These are phyloP conservation scores for Hura crepitans DNA, from an alignment of 441 rosid genomes.

Conservation along the genomic window DNA sequence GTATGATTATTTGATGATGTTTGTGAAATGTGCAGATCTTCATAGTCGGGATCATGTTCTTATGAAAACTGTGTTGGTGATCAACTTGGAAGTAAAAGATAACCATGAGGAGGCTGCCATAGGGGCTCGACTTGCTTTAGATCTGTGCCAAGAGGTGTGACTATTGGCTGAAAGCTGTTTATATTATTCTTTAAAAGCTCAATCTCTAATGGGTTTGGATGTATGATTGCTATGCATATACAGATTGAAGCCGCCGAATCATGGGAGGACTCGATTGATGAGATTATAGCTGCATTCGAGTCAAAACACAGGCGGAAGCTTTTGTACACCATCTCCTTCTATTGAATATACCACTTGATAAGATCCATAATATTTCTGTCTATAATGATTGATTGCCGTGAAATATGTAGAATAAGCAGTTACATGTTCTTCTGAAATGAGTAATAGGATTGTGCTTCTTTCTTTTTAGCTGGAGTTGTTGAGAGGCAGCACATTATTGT, in stretches of 20 bases:
- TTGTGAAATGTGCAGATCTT: constrained; percentile 54
- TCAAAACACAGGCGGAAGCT: constrained; percentile 69
- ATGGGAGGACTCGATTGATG: constrained; percentile 84
- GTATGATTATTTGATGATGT: neutral
- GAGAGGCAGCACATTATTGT: no score
- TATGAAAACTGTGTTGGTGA: constrained; percentile 61
- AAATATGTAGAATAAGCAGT: no score
- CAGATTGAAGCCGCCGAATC: constrained; percentile 74
- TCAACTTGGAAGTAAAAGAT: constrained; percentile 93
- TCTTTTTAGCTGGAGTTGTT: no score
- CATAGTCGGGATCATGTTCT: constrained; percentile 63
- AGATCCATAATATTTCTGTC: no score
- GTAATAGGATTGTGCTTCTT: no score
- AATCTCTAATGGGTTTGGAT: neutral
- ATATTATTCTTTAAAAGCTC: neutral
- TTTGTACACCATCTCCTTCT: constrained; percentile 63
- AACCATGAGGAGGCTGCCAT: constrained; percentile 92
- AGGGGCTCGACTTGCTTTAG: constrained; percentile 75
- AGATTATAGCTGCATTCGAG: constrained; percentile 61
- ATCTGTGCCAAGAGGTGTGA: constrained; percentile 75
- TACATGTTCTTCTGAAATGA: no score
- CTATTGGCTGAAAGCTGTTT: neutral
- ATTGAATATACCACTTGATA: constrained; percentile 32
- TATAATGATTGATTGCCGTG: no score
- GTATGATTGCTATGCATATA: neutral